Evolutionary conservation across 2,329 filamentous ascomycete species (phyloP), one percentile per base, ranked within the genome.

Genomic region (Cladosporium cucumerinum): DNA sequence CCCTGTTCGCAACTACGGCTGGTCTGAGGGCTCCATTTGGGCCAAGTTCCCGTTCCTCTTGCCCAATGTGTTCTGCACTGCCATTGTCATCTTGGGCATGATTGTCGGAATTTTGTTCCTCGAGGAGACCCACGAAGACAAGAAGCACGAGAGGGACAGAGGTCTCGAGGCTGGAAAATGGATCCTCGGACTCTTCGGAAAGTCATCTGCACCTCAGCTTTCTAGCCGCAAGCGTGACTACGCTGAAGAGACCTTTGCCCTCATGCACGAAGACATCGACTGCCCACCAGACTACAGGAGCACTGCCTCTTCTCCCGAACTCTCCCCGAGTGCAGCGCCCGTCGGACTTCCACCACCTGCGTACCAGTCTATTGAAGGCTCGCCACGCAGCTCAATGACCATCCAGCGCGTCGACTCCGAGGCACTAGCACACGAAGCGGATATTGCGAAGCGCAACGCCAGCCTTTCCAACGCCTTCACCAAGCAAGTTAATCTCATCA

Each of bases 91-190:
- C 46, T 82, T 90, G 67, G 92, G 93, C 21, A 88, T 97, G 55
- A 75, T 89, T 4, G 84, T 95, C 61, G 93, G 93, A 21, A 82
- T 96, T 63, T 79, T 97, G 23, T 97, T 97, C 74, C 82, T 99
- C 63, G 93, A 99, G 75, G 95, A 99, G 80, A 98, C 95, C 1
- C 95, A 99, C 74, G 85, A 88, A 58, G 87, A 91, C 75, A 90
- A 90, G 81, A 96, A 91, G 80, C 78, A 87, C 69, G 84, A 88
- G 64, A 86, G 86, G 52, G 95, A 99, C 76, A 82, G 85, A 39
- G 93, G 94, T 5, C 78, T 90, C 16, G 90, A 94, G 74, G 74
- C 92, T 25, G 94, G 95, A 65, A 84, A 88, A 72, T 90, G 87
- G 82, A 80, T 98, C 39, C 65, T 82, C 64, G 69, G 73, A 62